Evolutionary conservation across 768 basidiomycete genomes (phyloP).

Genomic region (Fistulinella prunicolor): DNA sequence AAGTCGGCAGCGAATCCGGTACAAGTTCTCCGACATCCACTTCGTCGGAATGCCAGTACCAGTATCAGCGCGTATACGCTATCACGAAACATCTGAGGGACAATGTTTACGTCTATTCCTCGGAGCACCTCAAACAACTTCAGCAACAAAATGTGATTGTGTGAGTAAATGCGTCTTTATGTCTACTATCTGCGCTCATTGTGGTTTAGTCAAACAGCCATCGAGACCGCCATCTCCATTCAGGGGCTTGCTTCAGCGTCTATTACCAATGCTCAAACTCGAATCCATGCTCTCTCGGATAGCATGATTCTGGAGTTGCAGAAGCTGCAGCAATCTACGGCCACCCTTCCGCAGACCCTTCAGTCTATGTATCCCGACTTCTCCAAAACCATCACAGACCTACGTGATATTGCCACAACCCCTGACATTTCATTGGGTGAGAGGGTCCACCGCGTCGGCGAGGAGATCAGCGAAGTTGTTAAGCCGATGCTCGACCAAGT

Average conservation of each 20-base stretch:
- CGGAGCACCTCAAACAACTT: conserved; percentile 68
- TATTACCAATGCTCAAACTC: conserved; percentile 50
- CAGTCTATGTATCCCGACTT: conserved; percentile 58
- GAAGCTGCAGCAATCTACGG: conserved; percentile 59
- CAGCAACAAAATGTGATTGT: conserved; percentile 63
- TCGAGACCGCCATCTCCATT: conserved; percentile 63
- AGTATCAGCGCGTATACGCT: conserved; percentile 71
- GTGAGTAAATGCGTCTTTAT: conserved; percentile 38
- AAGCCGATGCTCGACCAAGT: conserved; percentile 57
- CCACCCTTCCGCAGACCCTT: conserved; percentile 56
- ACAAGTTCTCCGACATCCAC: conserved; percentile 44
- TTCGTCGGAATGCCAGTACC: conserved; percentile 60
- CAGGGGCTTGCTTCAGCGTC: conserved; percentile 57
- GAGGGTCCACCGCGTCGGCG: conserved; percentile 54
- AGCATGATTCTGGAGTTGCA: conserved; percentile 65
- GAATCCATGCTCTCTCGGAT: conserved; percentile 59
- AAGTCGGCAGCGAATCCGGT: conserved; percentile 42
- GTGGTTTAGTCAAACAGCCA: conserved; percentile 58
- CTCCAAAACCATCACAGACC: conserved; percentile 48
- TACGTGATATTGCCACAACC: conserved; percentile 49
- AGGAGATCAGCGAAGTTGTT: conserved; percentile 60
- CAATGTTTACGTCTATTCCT: conserved; percentile 61
- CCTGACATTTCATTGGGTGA: conserved; percentile 60
- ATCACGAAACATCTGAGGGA: conserved; percentile 64
- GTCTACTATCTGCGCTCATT: conserved; percentile 5